These are phyloP conservation scores for Xylaria sp. DNA, from an alignment of 2,329 filamentous ascomycete genomes.

Conservation along the genomic window DNA sequence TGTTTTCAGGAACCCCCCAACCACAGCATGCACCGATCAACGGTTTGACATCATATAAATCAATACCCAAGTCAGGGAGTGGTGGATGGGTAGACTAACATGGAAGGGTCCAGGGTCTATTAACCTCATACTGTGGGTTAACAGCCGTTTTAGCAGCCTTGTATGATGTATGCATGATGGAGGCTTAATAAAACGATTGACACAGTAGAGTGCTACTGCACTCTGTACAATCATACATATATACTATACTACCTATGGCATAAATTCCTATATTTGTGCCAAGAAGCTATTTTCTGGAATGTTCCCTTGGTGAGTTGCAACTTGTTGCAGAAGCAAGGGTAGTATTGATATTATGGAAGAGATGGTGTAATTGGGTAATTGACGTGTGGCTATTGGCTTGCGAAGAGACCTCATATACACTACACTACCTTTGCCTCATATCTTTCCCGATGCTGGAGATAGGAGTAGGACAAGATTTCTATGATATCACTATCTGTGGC, in stretches of 20 bases:
- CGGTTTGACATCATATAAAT: conserved; percentile 28
- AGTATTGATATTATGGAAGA: no score
- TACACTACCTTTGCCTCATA: no score
- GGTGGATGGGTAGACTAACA: neutral
- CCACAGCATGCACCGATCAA: neutral
- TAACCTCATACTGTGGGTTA: conserved; percentile 2
- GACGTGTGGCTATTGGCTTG: no score
- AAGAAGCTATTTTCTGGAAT: neutral
- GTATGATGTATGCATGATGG: conserved; percentile 23
- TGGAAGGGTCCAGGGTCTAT: neutral
- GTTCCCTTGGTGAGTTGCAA: neutral
- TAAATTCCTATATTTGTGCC: neutral
- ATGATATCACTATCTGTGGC: neutral
- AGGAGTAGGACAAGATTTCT: neutral
- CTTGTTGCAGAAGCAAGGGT: neutral
- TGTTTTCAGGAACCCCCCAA: conserved; percentile 3
- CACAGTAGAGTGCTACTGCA: neutral
- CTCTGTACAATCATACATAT: neutral
- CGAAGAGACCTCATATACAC: no score
- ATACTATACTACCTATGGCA: no score
- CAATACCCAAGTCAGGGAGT: neutral
- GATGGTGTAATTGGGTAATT: no score
- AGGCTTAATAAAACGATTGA: neutral
- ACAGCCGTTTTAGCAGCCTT: neutral
- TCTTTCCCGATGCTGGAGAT: neutral